Base-by-base conservation (phyloP, 73 alveolate genomes). In the Diophrys sp. region DNA sequence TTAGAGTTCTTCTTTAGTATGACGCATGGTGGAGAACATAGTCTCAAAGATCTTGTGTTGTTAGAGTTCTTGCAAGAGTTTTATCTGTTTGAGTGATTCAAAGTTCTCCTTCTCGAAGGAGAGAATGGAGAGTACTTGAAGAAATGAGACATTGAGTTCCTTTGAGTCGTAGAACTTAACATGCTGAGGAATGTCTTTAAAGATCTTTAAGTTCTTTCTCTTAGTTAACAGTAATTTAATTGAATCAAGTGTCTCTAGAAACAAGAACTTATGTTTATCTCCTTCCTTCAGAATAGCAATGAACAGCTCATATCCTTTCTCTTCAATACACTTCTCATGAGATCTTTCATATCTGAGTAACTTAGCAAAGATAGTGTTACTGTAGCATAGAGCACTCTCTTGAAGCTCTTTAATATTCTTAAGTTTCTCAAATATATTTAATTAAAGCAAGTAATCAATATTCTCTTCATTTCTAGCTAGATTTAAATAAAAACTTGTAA, bases 261-360 rank as follows among this genome's bases (percentile, higher is more conserved):
- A 85, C 73, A 85, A 73, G 67, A 77, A 71, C 67, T 78, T 74
- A 31, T 85, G 67, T 62, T 85, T 62, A 11, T 56, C 55, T 34
- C 71, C 76, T 29, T 77, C 71, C 53, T 72, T 71, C 27, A 85
- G 78, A 31, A 85, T 85, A 26, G 72, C 74, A n/a, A 85, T 31
- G 81, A 85, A 85, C 34, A 85, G 67, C 31, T 73, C 53, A 71
- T 85, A 79, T 32, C 93, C 93, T 28, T 78, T 79, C 72, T 85
- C 93, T 14, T 79, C 73, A 27, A 85, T 78, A 56, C 86, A 85
- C 27, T 31, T 26, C 67, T 79, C 75, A 24, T 81, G 79, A 1
- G 78, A 56, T 24, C 69, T 11, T 25, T 75, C 56, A 54, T 56
- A 25, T 31, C 69, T 71, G n/a, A 84, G 56, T 33, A 84, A 34